Base-by-base conservation (phyloP, 805 yeast genomes). In the Dipodascopsis uninucleata region DNA sequence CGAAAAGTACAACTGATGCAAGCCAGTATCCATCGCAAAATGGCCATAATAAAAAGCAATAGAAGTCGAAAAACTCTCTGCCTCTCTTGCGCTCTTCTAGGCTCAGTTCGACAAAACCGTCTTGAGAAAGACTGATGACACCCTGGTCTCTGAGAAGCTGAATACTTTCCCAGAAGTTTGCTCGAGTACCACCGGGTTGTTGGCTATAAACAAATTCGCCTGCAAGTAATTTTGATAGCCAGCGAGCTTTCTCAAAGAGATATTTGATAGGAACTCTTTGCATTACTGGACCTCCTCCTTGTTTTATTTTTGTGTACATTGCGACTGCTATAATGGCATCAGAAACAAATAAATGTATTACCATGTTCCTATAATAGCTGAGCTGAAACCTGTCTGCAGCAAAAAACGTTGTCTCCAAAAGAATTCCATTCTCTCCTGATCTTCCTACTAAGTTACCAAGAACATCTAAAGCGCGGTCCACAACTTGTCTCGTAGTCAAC, bases 341-440 rank as follows among this genome's bases (percentile, higher is more conserved):
- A 28, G 72, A 69, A 26, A 77, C 73, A 47, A 78, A 70, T 58
- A 77, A 59, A 59, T 77, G 82, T 32, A 77, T 74, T 7, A 72
- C 64, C 58, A 76, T 74, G 60, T 78, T 78, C 52, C 81, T 75
- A 62, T 77, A 78, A 57, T 75, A 78, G 33, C 76, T 67, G 31
- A 78, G 67, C 61, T 76, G 81, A 62, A 78, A 73, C 8, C 77
- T 64, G 52, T 75, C 78, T 40, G 67, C 69, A 24, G 79, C 65
- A 36, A 42, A 53, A 55, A 62, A 68, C 18, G 68, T 67, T 18
- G 66, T 56, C 47, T 68, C 74, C 12, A 69, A 53, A 39, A 69
- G 50, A 22, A 50, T 55, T 23, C 60, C 62, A 7, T 52, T 53
- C 9, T 32, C 38, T 22, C 53, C 51, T 5, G 46, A 37, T 17